Conservation (phyloP, 768 basidiomycete genomes). For the Mycena vitilis region DNA sequence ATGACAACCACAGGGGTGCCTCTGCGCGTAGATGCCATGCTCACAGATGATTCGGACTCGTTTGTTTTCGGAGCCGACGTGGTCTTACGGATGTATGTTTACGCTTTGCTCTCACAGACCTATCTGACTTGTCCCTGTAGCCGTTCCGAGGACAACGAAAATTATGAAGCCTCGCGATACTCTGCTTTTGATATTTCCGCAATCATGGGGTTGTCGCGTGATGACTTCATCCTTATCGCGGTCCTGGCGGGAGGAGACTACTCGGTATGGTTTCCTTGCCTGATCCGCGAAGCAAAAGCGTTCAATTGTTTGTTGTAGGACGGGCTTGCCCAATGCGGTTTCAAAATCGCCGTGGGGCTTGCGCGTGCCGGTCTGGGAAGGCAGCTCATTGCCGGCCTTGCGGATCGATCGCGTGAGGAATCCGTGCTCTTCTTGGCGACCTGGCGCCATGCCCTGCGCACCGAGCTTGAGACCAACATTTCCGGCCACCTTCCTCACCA, state of each 20-base stretch:
- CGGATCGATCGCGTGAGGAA: not conserved
- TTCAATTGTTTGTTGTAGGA: not conserved
- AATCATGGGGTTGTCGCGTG: slow-evolving; percentile 38
- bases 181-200: slow-evolving; percentile 39
- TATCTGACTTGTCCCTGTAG: slow-evolving; percentile 44
- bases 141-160: slow-evolving; percentile 57
- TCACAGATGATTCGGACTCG: slow-evolving; percentile 63
- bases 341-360: slow-evolving; percentile 2
- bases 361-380: slow-evolving; percentile 24
- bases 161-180: slow-evolving; percentile 54
- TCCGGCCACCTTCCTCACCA: slow-evolving; percentile 40
- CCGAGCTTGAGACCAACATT: slow-evolving; percentile 23
- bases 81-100: slow-evolving; percentile 43
- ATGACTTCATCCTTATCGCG: slow-evolving; percentile 54
- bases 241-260: slow-evolving; percentile 57
- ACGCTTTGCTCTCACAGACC: no score
- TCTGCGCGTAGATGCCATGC: slow-evolving; percentile 54
- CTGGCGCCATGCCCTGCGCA: slow-evolving; percentile 15
- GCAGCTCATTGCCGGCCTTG: slow-evolving; percentile 21
- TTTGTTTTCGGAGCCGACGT: slow-evolving; percentile 61
- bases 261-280: slow-evolving; percentile 37
- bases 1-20: slow-evolving; percentile 51
- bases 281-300: no score
- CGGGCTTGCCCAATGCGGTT: not conserved
- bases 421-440: not conserved